Conservation (phyloP, 805 yeast species). For the Candida ovalis region DNA sequence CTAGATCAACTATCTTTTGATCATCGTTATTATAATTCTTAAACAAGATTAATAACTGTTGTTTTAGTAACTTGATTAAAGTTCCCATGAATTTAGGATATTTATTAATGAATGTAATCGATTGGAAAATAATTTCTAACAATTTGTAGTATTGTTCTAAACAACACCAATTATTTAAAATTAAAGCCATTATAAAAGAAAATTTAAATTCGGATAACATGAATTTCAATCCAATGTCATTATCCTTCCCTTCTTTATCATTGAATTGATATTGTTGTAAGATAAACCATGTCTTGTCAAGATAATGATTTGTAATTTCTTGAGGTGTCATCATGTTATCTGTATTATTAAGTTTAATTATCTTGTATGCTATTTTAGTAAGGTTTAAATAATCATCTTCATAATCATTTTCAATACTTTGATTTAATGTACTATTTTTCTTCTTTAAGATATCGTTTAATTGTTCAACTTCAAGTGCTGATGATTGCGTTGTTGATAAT, state of each 20-base stretch:
- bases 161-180: conserved; percentile 62
- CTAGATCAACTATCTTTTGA: conserved; percentile 32
- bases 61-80: conserved; percentile 31
- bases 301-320: conserved; percentile 45
- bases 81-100: conserved; percentile 26
- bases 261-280: conserved; percentile 22
- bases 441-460: background rate
- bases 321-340: conserved; percentile 10
- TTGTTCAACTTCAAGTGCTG: background rate
- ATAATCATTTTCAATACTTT: background rate
- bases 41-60: conserved; percentile 41
- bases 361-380: background rate
- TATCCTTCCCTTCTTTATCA: background rate
- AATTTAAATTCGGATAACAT: conserved; percentile 54
- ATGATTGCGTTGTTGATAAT: background rate
- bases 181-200: conserved; percentile 42
- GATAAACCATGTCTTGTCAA: conserved; percentile 63
- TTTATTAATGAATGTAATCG: conserved; percentile 26
- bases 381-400: background rate
- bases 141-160: conserved; percentile 61
- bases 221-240: background rate
- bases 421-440: background rate
- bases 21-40: conserved; percentile 3
- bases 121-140: conserved; percentile 39
- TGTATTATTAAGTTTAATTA: conserved; percentile 21